Conservation (phyloP, 352 stramenopile species). For the Peronospora farinosa region DNA sequence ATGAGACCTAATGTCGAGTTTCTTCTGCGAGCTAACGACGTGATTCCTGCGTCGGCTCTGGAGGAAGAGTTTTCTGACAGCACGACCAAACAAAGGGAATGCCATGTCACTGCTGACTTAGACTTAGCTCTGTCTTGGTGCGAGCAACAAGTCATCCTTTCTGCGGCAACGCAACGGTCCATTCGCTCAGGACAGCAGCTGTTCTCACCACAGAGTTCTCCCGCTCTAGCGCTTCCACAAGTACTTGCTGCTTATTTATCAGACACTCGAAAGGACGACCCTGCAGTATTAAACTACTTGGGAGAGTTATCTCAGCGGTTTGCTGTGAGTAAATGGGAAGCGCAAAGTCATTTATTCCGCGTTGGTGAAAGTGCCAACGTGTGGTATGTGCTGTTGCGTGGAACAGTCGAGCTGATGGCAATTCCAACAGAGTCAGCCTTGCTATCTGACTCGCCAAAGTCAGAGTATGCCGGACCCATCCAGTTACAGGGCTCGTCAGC, state of each 20-base stretch:
- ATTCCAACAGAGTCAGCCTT: slow-evolving; percentile 13
- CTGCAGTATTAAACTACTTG: slow-evolving; percentile 10
- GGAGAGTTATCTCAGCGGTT: slow-evolving; percentile 40
- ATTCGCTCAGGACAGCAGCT: slow-evolving; percentile 31
- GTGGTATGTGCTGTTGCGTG: slow-evolving; percentile 49
- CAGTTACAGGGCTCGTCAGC: slow-evolving; percentile 1
- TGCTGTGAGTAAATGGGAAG: slow-evolving; percentile 27
- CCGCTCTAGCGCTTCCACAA: slow-evolving; percentile 33
- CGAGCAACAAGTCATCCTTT: slow-evolving; percentile 53
- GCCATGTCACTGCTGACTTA: slow-evolving; percentile 40
- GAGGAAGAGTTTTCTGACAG: slow-evolving; percentile 5
- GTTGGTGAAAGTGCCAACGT: slow-evolving; percentile 34
- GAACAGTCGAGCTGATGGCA: slow-evolving; percentile 44
- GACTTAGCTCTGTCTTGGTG: slow-evolving; percentile 60
- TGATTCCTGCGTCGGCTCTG: slow-evolving; percentile 18
- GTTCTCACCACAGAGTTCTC: slow-evolving; percentile 20
- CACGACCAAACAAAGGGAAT: slow-evolving; percentile 10
- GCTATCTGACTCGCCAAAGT: slow-evolving; percentile 17
- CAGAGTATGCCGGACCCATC: slow-evolving; percentile 5
- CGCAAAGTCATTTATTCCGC: slow-evolving; percentile 32
- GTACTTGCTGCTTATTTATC: slow-evolving; percentile 44
- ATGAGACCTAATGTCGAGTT: slow-evolving; percentile 50
- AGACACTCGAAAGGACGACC: slow-evolving; percentile 11
- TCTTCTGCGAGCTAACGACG: slow-evolving; percentile 52
- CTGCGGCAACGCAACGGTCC: slow-evolving; percentile 32